These are phyloP conservation scores for Plasmodium coatneyi DNA, from an alignment of 169 alveolate species.

Conservation along the genomic window DNA sequence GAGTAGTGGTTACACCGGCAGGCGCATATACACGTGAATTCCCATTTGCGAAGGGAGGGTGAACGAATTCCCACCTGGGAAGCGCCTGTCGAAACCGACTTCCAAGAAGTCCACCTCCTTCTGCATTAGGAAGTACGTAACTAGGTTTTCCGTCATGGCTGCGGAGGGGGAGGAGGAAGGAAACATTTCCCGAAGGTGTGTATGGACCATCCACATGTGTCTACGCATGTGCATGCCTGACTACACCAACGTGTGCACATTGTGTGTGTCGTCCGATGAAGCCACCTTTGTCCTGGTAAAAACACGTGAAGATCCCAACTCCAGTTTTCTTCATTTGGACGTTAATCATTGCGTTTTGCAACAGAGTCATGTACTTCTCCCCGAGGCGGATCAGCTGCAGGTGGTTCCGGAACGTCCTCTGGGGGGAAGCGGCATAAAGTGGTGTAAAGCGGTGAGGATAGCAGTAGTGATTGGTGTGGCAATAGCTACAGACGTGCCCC, in stretches of 20 bases:
- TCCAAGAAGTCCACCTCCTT: constrained; percentile 48
- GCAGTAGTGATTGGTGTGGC: background rate
- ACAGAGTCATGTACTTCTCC: constrained; percentile 39
- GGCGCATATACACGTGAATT: background rate
- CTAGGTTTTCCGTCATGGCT: constrained; percentile 56
- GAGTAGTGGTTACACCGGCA: background rate
- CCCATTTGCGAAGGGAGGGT: background rate
- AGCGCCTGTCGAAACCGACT: constrained; percentile 48
- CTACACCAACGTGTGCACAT: background rate
- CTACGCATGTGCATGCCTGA: background rate
- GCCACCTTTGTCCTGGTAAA: constrained; percentile 52
- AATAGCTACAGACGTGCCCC: background rate
- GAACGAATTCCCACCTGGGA: constrained; percentile 24
- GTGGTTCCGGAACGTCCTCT: constrained; percentile 22
- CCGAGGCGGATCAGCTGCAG: constrained; percentile 30
- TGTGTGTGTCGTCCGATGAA: background rate
- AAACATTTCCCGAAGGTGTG: background rate
- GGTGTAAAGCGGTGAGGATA: background rate
- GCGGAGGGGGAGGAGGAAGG: background rate
- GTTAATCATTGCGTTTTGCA: constrained; percentile 47
- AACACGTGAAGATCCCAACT: constrained; percentile 40
- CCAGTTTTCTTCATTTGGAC: constrained; percentile 60
- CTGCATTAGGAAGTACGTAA: constrained; percentile 35
- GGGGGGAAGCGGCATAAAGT: background rate
- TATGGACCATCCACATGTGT: background rate